phyloP scores from a whole-genome alignment of 257 asterid species.

The Linaria vulgaris region DNA sequence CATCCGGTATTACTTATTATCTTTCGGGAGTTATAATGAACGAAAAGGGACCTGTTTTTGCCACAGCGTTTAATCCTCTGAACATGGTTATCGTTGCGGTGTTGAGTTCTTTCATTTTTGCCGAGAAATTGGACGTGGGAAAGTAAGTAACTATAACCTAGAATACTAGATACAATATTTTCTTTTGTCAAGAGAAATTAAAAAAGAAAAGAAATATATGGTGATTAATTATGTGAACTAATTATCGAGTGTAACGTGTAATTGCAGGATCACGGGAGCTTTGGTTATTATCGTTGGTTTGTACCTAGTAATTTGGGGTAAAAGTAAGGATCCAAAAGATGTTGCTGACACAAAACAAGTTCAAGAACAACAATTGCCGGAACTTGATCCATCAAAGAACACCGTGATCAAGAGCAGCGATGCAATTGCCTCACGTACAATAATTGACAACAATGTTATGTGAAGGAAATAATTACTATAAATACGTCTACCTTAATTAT shows the following conservation, averaged over 20 bases:
- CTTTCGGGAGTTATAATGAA: conserved; percentile 48
- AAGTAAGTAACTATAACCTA: conserved; percentile 31
- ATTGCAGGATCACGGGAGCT: conserved; percentile 48
- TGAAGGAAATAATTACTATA: too few relatives aligned
- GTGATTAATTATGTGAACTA: too few relatives aligned
- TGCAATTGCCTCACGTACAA: not conserved
- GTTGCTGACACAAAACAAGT: too few relatives aligned
- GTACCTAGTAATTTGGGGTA: conserved; percentile 55
- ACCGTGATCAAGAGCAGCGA: not conserved
- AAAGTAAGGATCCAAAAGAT: conserved; percentile 32
- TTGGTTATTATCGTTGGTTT: conserved; percentile 39
- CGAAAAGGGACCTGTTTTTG: conserved; percentile 60
- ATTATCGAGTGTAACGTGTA: not conserved
- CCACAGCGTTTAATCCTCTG: conserved; percentile 51
- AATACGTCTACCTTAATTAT: too few relatives aligned
- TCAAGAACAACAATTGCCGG: not conserved
- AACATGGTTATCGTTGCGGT: conserved; percentile 53
- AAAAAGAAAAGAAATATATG: too few relatives aligned
- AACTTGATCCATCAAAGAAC: not conserved
- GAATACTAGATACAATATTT: too few relatives aligned
- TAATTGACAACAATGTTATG: not conserved
- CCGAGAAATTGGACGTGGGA: conserved; percentile 51
- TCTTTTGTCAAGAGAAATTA: too few relatives aligned
- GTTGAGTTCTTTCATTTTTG: conserved; percentile 47
- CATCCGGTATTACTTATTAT: conserved; percentile 48